phyloP scores from a whole-genome alignment of 2,329 filamentous ascomycete genomes.

The Aspergillus ibericus region DNA sequence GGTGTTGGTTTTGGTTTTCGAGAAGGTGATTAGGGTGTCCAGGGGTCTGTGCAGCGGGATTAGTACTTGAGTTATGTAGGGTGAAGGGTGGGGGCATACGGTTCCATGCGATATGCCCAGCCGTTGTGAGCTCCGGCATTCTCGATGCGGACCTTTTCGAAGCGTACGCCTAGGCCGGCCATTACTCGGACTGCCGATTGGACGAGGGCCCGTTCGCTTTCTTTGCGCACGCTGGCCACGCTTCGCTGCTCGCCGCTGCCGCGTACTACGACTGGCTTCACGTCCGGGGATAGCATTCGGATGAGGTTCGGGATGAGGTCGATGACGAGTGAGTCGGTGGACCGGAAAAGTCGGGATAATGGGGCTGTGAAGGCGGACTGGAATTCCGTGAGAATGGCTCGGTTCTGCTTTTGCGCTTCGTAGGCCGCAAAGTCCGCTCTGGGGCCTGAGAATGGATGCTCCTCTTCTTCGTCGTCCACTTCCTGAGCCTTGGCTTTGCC shows the following conservation, averaged over 20 bases:
- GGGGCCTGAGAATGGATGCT: conserved; percentile 76
- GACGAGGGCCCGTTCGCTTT: conserved; percentile 79
- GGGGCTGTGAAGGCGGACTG: conserved; percentile 71
- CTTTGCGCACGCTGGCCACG: conserved; percentile 83
- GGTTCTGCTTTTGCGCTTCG: conserved; percentile 78
- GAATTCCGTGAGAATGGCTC: conserved; percentile 69
- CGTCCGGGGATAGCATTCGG: conserved; percentile 80
- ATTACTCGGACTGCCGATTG: conserved; percentile 77
- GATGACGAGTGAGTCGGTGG: conserved; percentile 71
- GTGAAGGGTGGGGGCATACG: conserved; percentile 57
- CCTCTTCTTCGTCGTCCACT: conserved; percentile 50
- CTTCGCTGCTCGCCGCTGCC: conserved; percentile 64
- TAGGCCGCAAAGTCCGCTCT: conserved; percentile 77
- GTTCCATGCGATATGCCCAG: conserved; percentile 94
- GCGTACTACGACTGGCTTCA: conserved; percentile 86
- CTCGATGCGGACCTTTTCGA: conserved; percentile 80
- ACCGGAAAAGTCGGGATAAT: conserved; percentile 75
- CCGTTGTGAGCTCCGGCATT: conserved; percentile 61
- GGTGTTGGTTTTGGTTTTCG: conserved; percentile 38
- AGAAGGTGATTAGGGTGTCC: conserved; percentile 73
- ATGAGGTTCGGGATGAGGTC: conserved; percentile 84
- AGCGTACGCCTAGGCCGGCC: conserved; percentile 74
- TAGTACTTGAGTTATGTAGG: conserved; percentile 6
- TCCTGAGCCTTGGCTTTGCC: conserved; percentile 45
- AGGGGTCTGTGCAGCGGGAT: conserved; percentile 52